Evolutionary conservation across 2,329 filamentous ascomycete species (phyloP), one percentile per base, ranked within the genome.

Genomic region (Colletotrichum shisoi): DNA sequence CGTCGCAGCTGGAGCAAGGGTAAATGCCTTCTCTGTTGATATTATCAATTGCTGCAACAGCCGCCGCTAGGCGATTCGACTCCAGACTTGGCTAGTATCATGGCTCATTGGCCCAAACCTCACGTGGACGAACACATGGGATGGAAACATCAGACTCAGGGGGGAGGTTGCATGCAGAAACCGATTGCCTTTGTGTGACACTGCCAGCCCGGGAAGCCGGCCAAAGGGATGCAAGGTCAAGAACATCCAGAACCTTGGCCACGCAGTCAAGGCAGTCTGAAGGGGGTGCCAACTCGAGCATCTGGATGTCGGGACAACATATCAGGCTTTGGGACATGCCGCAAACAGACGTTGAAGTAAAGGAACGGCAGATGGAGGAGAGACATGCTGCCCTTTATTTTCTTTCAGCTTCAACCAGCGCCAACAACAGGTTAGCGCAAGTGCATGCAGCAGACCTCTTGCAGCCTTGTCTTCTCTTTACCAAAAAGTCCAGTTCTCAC

Each of bases 381-480:
- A 60, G 54, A 56, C 42, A 42, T 17, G 12, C 15, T 48, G 13
- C 46, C 34, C 65, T 68, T 59, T 68, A 59, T 64, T 27, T 31
- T 24, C 65, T 64, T 68, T 68, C 51, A 68, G 39, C 42, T 24
- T 27, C 48, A 42, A 56, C 39, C 48, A 54, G 54, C 61, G 65
- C 65, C 65, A 53, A 44, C 42, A 9, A 27, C 49, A 21, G n/a
- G 7, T 45, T 65, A 60, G 61, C 17, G 44, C 37, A n/a, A 31
- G 61, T 51, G 61, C 54, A 40, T 62, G 31, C 42, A 68, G 61
- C 54, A 39, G 24, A 46, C 19, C 44, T 42, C 27, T 21, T 60
- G 39, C 48, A 34, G 61, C 54, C 56, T 65, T 52, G 21, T 21
- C 54, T 56, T 63, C 17, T 64, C 51, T 59, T 24, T 17, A 27